A percentile compares a stretch with the other conserved stretches of the same genome.
phyloP scores from a whole-genome alignment of 2,329 filamentous ascomycete genomes.

The Mycosphaerella arachidis region DNA sequence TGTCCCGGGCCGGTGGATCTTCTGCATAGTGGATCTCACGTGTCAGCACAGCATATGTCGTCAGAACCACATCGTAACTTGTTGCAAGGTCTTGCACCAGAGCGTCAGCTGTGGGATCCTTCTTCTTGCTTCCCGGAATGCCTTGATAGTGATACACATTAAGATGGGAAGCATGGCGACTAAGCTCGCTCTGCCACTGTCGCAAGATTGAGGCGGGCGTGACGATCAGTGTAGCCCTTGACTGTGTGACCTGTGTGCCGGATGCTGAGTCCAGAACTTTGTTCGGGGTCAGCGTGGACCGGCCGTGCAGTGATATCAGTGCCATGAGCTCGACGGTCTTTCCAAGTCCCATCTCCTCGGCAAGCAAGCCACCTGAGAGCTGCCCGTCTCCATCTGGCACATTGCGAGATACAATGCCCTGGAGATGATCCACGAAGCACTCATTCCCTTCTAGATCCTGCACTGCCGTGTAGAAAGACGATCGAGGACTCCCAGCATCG shows the following conservation, averaged over 20 bases:
- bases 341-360: slow-evolving; percentile 79
- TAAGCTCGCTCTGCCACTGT: slow-evolving; percentile 60
- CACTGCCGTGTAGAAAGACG: slow-evolving; percentile 18
- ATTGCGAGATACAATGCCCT: slow-evolving; percentile 48
- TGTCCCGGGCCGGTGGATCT: slow-evolving; percentile 64
- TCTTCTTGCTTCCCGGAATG: slow-evolving; percentile 35
- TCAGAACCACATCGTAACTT: slow-evolving; percentile 55
- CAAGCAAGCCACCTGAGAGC: slow-evolving; percentile 59
- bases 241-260: slow-evolving; percentile 45
- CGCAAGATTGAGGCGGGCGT: slow-evolving; percentile 58
- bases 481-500: neutral
- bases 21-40: slow-evolving; percentile 74
- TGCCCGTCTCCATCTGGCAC: slow-evolving; percentile 41
- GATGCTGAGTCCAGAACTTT: slow-evolving; percentile 37
- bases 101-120: slow-evolving; percentile 32
- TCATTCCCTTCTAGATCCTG: slow-evolving; percentile 45
- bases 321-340: slow-evolving; percentile 74
- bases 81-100: slow-evolving; percentile 45
- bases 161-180: slow-evolving; percentile 53
- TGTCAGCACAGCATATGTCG: slow-evolving; percentile 66
- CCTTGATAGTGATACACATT: slow-evolving; percentile 56
- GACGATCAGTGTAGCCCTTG: slow-evolving; percentile 58
- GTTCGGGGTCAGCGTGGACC: slow-evolving; percentile 32
- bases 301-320: slow-evolving; percentile 61
- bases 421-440: slow-evolving; percentile 59